Base-by-base conservation (phyloP, 306 rosid species). In the Casuarina equisetifolia region DNA sequence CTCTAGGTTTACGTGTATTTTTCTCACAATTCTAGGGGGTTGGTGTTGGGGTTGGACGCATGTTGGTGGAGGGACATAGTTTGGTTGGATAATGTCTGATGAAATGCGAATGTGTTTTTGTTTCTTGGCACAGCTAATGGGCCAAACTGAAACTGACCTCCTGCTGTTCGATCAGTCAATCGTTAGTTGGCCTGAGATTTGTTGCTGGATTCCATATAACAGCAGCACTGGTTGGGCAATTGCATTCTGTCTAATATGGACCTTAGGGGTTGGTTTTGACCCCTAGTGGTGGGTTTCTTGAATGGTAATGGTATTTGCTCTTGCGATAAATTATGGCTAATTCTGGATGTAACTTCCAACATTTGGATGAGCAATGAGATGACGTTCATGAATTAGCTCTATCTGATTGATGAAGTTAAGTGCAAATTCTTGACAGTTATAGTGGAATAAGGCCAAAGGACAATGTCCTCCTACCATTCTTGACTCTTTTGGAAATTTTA, bases 261-360 rank as follows among this genome's bases (percentile, higher is more conserved):
- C 50, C 50, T 46, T 9, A 6, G 9, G 50, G 50, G 2, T 46
- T 46, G 50, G 50, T 46, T 9, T 11, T 46, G 11, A 46, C 50
- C 50, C 50, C 9, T 46, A n/a, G 32, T 64, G 44, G 70, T 16
- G 25, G 46, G 44, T 8, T 12, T 64, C 43, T 25, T 66, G 16
- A 45, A 42, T 66, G 70, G 70, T 66, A 49, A 66, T 40, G 49
- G 40, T 66, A 13, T 20, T 66, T 66, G 48, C 6, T 17, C 70
- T 66, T 15, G 70, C 20, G 8, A 66, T 20, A 7, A 9, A 40
- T 66, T 9, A 66, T 40, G 49, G 70, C 19, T 3, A 4, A 39
- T 40, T 10, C 48, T 6, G 70, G 25, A 64, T 40, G 17, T 40
- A 5, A 64, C n/a, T 20, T 45, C 17, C 25, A 64, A 64, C 46